Evolutionary conservation across 805 yeast genomes (phyloP).

Genomic region (Yamadazyma akitaensis): DNA sequence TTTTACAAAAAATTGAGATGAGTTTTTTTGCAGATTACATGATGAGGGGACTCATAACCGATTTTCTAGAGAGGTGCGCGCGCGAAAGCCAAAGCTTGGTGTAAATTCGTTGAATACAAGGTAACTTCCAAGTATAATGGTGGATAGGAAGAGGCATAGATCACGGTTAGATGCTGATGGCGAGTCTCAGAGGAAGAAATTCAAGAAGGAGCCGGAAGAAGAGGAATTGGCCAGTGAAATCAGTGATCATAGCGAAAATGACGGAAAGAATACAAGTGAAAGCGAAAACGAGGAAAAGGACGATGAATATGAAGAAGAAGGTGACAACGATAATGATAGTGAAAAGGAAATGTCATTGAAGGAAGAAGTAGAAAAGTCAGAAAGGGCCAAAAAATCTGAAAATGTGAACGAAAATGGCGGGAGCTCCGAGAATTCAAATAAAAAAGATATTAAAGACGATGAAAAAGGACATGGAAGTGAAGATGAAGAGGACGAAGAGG

Average conservation of each 20-base stretch:
- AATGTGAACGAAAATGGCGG: constrained; percentile 20
- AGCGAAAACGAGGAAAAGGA: constrained; percentile 16
- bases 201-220: background rate
- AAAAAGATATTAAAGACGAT: constrained; percentile 17
- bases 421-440: constrained; percentile 17
- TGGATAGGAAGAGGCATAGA: constrained; percentile 31
- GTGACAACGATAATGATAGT: constrained; percentile 20
- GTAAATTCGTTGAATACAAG: background rate
- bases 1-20: background rate
- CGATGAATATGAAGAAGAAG: background rate
- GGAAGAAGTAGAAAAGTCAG: constrained; percentile 21
- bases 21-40: constrained; percentile 8
- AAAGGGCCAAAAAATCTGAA: constrained; percentile 18
- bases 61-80: constrained; percentile 8
- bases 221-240: background rate
- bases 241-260: background rate
- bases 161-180: background rate
- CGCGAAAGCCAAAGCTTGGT: background rate
- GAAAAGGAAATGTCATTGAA: constrained; percentile 12
- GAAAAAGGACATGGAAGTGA: constrained; percentile 11
- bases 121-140: constrained; percentile 18
- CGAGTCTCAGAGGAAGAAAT: constrained; percentile 1
- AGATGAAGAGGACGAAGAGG: constrained; percentile 20
- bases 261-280: constrained; percentile 13
- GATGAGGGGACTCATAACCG: background rate